Conservation (phyloP, 2,329 filamentous ascomycete genomes). For the Allantophomopsis lycopodina region DNA sequence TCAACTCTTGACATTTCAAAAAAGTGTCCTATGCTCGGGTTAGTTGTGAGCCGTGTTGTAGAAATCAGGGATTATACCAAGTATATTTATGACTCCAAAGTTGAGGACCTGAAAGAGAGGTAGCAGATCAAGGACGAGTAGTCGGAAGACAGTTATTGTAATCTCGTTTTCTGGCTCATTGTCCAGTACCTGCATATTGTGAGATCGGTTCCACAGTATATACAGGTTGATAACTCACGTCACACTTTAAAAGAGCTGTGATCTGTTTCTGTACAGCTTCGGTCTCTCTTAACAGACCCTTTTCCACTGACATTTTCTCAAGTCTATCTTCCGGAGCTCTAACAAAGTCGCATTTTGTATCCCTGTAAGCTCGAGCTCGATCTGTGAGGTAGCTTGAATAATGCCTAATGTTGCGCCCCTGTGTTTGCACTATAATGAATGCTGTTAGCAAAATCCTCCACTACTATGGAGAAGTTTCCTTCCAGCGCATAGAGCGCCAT, state of each 20-base stretch:
- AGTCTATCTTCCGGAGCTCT: constrained; percentile 68
- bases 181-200: constrained; percentile 53
- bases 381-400: constrained; percentile 81
- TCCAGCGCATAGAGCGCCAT: constrained; percentile 1
- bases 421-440: constrained; percentile 59
- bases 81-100: constrained; percentile 90
- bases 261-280: constrained; percentile 85
- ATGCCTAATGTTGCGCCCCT: constrained; percentile 85
- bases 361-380: constrained; percentile 67
- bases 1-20: constrained; percentile 96
- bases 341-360: constrained; percentile 85
- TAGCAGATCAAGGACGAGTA: constrained; percentile 81
- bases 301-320: constrained; percentile 78
- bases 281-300: constrained; percentile 82
- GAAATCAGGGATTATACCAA: constrained; percentile 44
- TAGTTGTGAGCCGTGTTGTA: constrained; percentile 4
- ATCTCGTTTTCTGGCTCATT: constrained; percentile 93
- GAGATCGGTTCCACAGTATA: no score
- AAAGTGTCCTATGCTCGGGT: constrained; percentile 58
- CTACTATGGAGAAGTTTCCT: no score
- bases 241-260: constrained; percentile 72
- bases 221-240: constrained; percentile 42
- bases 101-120: constrained; percentile 91
- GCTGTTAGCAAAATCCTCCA: no score
- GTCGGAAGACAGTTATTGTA: constrained; percentile 80